phyloP scores from a whole-genome alignment of 2,329 filamentous ascomycete species.

The Colletotrichum sansevieriae region DNA sequence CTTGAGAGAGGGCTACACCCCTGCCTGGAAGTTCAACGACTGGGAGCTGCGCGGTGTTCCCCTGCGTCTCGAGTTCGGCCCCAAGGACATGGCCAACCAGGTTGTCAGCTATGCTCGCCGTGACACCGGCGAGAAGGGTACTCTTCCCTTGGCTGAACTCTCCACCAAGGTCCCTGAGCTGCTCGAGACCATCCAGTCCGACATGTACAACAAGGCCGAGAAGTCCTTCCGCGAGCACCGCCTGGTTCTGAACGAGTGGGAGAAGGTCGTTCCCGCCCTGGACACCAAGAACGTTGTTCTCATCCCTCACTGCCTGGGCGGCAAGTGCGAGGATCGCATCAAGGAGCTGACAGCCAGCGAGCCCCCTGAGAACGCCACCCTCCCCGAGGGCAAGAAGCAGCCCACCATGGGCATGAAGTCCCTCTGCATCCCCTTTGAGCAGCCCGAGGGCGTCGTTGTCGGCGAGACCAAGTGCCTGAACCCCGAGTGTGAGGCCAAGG shows the following conservation, averaged over 20 bases:
- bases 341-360: slow-evolving; percentile 89
- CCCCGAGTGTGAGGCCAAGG: slow-evolving; percentile 82
- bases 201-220: slow-evolving; percentile 84
- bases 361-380: slow-evolving; percentile 55
- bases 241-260: slow-evolving; percentile 86
- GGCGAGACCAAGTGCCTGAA: slow-evolving; percentile 93
- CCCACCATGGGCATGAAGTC: slow-evolving; percentile 77
- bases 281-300: slow-evolving; percentile 94
- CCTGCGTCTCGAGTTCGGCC: slow-evolving; percentile 93
- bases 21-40: slow-evolving; percentile 98
- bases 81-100: slow-evolving; percentile 89
- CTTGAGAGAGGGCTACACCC: slow-evolving; percentile 89
- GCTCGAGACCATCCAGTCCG: slow-evolving; percentile 89
- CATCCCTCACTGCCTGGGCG: slow-evolving; percentile 88
- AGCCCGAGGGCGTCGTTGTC: slow-evolving; percentile 81
- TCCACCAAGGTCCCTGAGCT: slow-evolving; percentile 80
- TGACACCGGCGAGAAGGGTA: slow-evolving; percentile 87
- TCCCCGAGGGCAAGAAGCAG: slow-evolving; percentile 66
- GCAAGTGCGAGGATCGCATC: slow-evolving; percentile 91
- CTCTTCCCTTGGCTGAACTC: slow-evolving; percentile 81
- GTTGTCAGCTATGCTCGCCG: slow-evolving; percentile 89
- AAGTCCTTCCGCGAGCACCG: slow-evolving; percentile 84
- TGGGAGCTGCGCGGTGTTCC: slow-evolving; percentile 98
- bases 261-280: slow-evolving; percentile 89
- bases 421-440: slow-evolving; percentile 82